A percentile compares a stretch with the other conserved stretches of the same genome.
Conservation (phyloP, 495 filamentous ascomycete species). For the Aspergillus saccharolyticus region DNA sequence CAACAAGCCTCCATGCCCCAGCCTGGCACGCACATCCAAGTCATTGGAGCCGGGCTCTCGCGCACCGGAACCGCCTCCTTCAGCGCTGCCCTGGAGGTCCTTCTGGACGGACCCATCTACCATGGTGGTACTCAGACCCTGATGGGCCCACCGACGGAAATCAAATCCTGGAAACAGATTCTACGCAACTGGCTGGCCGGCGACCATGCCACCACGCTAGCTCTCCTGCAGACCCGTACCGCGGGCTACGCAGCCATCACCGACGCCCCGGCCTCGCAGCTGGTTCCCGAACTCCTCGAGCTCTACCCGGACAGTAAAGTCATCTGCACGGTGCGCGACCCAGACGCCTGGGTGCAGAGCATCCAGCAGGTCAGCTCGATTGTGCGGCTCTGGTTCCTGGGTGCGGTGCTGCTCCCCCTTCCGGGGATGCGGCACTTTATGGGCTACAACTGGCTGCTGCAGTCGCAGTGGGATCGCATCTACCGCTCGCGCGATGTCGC, state of each 20-base stretch:
- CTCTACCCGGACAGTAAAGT: slow-evolving; percentile 29
- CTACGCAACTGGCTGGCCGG: slow-evolving; percentile 15
- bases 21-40: slow-evolving; percentile 26
- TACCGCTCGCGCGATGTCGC: background rate
- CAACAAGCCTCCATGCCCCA: slow-evolving; percentile 17
- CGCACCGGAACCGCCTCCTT: slow-evolving; percentile 49
- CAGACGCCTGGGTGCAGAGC: slow-evolving; percentile 20
- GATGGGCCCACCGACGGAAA: slow-evolving; percentile 18
- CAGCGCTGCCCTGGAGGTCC: slow-evolving; percentile 38
- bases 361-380: slow-evolving; percentile 13
- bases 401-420: slow-evolving; percentile 21
- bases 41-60: slow-evolving; percentile 48
- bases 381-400: slow-evolving; percentile 18
- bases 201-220: slow-evolving; percentile 56
- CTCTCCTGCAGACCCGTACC: slow-evolving; percentile 66
- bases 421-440: slow-evolving; percentile 26
- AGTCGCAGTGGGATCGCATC: slow-evolving; percentile 17
- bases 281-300: slow-evolving; percentile 24
- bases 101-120: slow-evolving; percentile 32
- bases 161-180: slow-evolving; percentile 20
- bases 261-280: slow-evolving; percentile 24
- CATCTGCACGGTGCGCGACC: slow-evolving; percentile 25
- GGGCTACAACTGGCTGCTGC: slow-evolving; percentile 12
- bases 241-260: slow-evolving; percentile 54
- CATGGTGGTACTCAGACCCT: slow-evolving; percentile 25